Percentiles rank a stretch among this genome's conserved stretches.
Evolutionary conservation across 1,284 basidiomycete species (phyloP).

Genomic region (Ganoderma sinense): DNA sequence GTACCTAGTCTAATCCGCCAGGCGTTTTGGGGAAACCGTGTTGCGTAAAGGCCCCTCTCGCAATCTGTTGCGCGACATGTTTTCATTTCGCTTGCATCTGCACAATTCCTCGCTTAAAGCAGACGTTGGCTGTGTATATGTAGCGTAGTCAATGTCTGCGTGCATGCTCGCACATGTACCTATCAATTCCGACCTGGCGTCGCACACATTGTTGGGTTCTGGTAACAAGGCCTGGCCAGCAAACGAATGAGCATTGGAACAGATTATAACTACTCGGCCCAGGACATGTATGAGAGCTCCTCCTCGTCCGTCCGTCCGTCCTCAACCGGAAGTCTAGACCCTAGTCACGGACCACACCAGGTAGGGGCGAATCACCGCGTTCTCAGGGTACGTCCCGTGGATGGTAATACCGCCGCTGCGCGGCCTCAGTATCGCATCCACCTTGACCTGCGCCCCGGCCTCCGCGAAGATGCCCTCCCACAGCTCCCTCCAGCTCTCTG

Average conservation of each 20-base stretch:
- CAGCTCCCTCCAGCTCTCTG: conserved; percentile 49
- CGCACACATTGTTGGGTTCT: neutral
- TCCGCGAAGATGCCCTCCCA: conserved; percentile 51
- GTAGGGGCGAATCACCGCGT: neutral
- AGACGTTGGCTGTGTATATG: neutral
- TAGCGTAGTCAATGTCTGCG: neutral
- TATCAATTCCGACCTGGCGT: neutral
- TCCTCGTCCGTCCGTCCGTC: neutral
- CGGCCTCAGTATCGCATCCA: conserved; percentile 6
- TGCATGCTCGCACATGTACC: neutral
- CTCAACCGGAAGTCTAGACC: neutral
- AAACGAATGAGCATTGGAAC: too few species aligned
- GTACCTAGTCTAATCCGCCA: conserved; percentile 2
- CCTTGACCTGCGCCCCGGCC: conserved; percentile 42
- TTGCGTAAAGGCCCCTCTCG: neutral
- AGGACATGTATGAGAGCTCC: too few species aligned
- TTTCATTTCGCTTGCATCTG: neutral
- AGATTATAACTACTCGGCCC: too few species aligned
- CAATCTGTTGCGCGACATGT: neutral
- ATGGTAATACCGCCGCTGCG: conserved; percentile 4
- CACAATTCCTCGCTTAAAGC: neutral
- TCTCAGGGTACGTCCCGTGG: conserved; percentile 17
- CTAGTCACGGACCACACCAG: neutral
- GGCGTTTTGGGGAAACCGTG: neutral
- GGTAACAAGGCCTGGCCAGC: too few species aligned